A percentile compares a stretch with the other conserved stretches of the same genome.
Evolutionary conservation across 495 filamentous ascomycete genomes (phyloP).

Genomic region (Aspergillus ellipticus): DNA sequence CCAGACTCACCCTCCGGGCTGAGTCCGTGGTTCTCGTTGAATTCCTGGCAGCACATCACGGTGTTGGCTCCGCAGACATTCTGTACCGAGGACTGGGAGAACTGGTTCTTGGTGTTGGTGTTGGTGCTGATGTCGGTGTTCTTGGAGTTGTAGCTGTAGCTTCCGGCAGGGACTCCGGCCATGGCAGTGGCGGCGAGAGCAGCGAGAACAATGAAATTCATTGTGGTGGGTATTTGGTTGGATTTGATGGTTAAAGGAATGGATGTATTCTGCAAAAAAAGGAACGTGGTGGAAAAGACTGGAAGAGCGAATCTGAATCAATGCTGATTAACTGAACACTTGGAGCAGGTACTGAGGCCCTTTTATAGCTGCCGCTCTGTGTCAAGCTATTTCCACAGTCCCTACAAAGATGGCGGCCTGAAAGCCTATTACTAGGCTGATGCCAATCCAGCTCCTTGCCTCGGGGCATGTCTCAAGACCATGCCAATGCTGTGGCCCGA

Average conservation of each 20-base stretch:
- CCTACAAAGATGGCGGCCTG: no score
- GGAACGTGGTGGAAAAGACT: neutral
- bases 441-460: no score
- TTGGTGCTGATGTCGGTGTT: neutral
- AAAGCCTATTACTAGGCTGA: no score
- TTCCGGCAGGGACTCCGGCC: neutral
- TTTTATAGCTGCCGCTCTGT: no score
- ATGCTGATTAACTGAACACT: no score
- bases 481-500: neutral
- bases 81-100: neutral
- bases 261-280: neutral
- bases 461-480: no score
- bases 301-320: neutral
- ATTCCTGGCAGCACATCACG: neutral
- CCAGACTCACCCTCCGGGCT: neutral
- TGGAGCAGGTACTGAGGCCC: no score
- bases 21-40: neutral
- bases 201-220: constrained; percentile 10
- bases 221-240: constrained; percentile 5
- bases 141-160: neutral
- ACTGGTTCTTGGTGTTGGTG: no score
- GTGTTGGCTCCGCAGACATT: neutral
- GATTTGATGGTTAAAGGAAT: neutral
- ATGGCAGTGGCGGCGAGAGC: constrained; percentile 9
- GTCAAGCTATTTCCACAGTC: no score